Base-by-base conservation (phyloP, 2,329 filamentous ascomycete species). In the Drechmeria coniospora region DNA sequence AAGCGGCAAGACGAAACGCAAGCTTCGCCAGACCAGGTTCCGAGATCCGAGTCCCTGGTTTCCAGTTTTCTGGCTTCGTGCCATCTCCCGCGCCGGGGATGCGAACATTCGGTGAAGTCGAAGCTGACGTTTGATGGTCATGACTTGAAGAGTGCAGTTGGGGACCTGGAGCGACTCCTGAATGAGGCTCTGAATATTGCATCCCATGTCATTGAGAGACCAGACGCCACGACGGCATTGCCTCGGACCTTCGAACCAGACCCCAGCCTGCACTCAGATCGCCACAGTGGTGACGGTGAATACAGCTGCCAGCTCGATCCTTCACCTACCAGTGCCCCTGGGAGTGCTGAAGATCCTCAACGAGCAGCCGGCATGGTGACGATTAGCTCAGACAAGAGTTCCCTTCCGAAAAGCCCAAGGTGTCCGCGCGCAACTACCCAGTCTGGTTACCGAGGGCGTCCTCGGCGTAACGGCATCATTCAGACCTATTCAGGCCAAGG, bases 111-210 rank as follows among this genome's bases (percentile, higher is more conserved):
- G 15, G 34, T 37, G 9, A 38, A 32, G 8, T 37, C 37, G n/a
- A 36, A 41, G 11, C 29, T 36, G 6, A 40, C 29, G 7, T 33
- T 49, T 18, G 45, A 51, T 21, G 38, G 40, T 3, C 18, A 35
- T 15, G 30, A 33, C 6, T 56, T 61, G 34, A 50, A 48, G 23
- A 46, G 39, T 5, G 50, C 54, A 3, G 45, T 61, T 20, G 45
- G 44, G 20, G 54, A 64, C 32, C 44, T 66, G 15, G 61, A 67
- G 32, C 46, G 53, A 15, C 51, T 67, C 12, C 39, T 67, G 5
- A 53, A 47, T 18, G 61, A 67, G 39, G 59, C 60, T 8, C 37
- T 65, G 7, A 42, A 49, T 2, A 42, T 65, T 23, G 61, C 59
- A 8, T 49, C 54, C 12, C 49, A 58, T 27, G 53, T 49, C 8